Percentiles rank a stretch among this genome's conserved stretches.
Evolutionary conservation across 345 rosid species (phyloP).

Genomic region (Gynandropsis gynandra): DNA sequence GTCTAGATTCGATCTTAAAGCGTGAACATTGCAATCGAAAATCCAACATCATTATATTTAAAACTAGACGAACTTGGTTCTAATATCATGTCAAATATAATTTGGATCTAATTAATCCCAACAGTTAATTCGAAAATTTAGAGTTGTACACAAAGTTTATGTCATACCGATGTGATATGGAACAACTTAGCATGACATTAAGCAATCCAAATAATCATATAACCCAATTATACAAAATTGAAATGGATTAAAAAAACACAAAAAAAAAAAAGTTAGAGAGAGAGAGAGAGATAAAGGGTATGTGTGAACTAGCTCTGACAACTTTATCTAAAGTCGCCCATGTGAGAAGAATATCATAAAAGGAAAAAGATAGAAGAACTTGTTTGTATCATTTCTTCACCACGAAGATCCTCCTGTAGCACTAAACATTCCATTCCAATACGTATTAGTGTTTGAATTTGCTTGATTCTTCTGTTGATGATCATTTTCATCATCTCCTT

Average conservation of each 20-base stretch:
- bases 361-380: conserved; percentile 22
- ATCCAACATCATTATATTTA: too few species aligned
- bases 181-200: too few species aligned
- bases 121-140: too few species aligned
- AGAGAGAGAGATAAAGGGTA: conserved; percentile 6
- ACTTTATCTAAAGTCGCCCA: conserved; percentile 33
- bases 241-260: background rate
- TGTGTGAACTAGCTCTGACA: conserved; percentile 29
- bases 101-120: too few species aligned
- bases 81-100: too few species aligned
- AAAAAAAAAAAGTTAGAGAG: conserved; percentile 5
- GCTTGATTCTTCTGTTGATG: conserved; percentile 19
- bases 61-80: too few species aligned
- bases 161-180: too few species aligned
- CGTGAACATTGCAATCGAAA: too few species aligned
- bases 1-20: too few species aligned
- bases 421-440: conserved; percentile 32
- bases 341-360: conserved; percentile 32
- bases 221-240: conserved; percentile 14
- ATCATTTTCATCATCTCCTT: conserved; percentile 16
- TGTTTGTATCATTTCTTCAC: conserved; percentile 12
- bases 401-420: conserved; percentile 30
- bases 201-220: background rate
- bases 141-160: too few species aligned
- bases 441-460: conserved; percentile 16